Percentiles rank a stretch among this genome's conserved stretches.
Conservation (phyloP, 2,329 filamentous ascomycete species). For the Aureobasidium namibiae region DNA sequence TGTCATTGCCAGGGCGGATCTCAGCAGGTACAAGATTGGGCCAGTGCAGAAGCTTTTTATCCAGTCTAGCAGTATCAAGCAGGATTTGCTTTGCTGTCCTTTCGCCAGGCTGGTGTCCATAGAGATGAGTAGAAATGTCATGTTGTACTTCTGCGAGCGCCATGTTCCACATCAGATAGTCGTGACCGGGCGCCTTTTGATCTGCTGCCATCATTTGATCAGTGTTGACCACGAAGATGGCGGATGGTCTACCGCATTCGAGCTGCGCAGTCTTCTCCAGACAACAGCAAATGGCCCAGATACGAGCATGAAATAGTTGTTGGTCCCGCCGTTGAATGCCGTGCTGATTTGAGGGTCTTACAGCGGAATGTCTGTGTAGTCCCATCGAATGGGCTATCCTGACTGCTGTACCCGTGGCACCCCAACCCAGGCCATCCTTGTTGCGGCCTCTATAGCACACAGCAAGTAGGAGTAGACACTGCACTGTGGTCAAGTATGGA, state of each 20-base stretch:
- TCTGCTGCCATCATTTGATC: slow-evolving; percentile 4
- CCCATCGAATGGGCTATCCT: slow-evolving; percentile 8
- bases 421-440: slow-evolving; percentile 5
- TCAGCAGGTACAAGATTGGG: slow-evolving; percentile 4
- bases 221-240: background rate
- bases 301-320: slow-evolving; percentile 3
- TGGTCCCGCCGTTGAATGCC: slow-evolving; percentile 2
- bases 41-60: slow-evolving; percentile 4
- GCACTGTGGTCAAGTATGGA: slow-evolving; percentile 7
- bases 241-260: slow-evolving; percentile 7
- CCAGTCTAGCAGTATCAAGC: slow-evolving; percentile 3
- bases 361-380: background rate
- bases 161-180: slow-evolving; percentile 5
- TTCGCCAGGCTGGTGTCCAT: slow-evolving; percentile 9
- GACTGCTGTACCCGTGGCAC: background rate
- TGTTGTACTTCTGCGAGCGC: slow-evolving; percentile 8
- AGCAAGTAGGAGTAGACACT: background rate
- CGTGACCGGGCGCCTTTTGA: slow-evolving; percentile 1
- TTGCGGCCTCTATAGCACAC: slow-evolving; percentile 3
- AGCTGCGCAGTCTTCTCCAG: slow-evolving; percentile 4
- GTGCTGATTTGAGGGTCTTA: background rate
- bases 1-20: slow-evolving; percentile 1
- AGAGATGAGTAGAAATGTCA: slow-evolving; percentile 8
- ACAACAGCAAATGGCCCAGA: slow-evolving; percentile 7
- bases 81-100: slow-evolving; percentile 3